These are phyloP conservation scores for Suhomyces panamericanus DNA, from an alignment of 1,139 yeast species.

Conservation along the genomic window DNA sequence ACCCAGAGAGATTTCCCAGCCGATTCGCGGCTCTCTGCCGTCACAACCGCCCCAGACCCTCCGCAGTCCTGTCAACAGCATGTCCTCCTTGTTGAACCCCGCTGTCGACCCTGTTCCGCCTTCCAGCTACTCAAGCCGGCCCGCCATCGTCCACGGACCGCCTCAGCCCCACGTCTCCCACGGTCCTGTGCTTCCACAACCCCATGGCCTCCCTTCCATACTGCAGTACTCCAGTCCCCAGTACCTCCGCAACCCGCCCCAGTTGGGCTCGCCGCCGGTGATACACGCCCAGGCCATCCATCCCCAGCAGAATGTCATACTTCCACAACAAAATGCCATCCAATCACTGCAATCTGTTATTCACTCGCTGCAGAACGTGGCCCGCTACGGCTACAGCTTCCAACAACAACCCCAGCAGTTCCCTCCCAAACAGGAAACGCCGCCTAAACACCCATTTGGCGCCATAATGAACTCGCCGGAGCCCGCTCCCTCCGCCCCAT, in stretches of 20 bases:
- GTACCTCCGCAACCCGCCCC: conserved; percentile 2
- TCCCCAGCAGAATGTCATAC: too few species aligned
- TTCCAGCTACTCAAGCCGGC: not conserved
- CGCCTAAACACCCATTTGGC: not conserved
- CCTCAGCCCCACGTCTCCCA: not conserved
- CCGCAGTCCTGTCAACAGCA: conserved; percentile 12
- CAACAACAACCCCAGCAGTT: not conserved
- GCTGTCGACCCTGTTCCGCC: conserved; percentile 1
- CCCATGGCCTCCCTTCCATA: conserved; percentile 3
- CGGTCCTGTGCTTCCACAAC: not conserved
- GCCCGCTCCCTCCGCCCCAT: not conserved
- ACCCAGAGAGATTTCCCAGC: conserved; percentile 2
- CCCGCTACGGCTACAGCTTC: conserved; percentile 4
- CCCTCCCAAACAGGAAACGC: not conserved
- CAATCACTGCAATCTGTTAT: too few species aligned
- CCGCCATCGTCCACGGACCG: not conserved
- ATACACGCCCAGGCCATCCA: conserved; percentile 4
- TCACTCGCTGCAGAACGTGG: not conserved
- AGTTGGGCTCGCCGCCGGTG: conserved; percentile 8
- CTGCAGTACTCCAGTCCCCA: conserved; percentile 4
- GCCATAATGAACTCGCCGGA: conserved; percentile 7
- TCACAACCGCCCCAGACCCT: not conserved
- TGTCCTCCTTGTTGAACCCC: conserved; percentile 9
- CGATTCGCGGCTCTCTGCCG: not conserved
- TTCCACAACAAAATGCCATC: too few species aligned